Conservation (phyloP, 2,329 filamentous ascomycete genomes). For the Penicillium sp. region DNA sequence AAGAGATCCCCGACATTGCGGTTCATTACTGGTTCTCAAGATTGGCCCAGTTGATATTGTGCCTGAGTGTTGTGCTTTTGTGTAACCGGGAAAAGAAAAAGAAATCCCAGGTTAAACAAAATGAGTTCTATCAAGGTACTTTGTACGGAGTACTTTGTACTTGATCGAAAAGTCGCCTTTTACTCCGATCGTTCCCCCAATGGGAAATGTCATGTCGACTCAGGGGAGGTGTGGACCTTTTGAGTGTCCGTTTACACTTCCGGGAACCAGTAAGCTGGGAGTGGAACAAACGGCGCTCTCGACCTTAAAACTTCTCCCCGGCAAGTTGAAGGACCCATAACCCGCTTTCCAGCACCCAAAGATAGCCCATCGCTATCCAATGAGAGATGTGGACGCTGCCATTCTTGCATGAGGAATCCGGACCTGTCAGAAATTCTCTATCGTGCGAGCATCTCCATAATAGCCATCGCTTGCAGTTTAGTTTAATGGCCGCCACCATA, state of each 20-base stretch:
- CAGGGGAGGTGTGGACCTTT: constrained; percentile 4
- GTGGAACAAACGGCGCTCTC: background rate
- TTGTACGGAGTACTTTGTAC: no score
- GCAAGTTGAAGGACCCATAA: background rate
- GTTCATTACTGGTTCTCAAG: background rate
- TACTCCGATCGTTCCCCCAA: constrained; percentile 1
- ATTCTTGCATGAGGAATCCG: background rate
- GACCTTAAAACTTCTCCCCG: constrained; percentile 1
- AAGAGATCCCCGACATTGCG: background rate
- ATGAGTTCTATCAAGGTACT: background rate
- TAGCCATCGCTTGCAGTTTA: background rate
- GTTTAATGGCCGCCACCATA: background rate
- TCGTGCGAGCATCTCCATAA: background rate
- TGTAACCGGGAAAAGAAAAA: constrained; percentile 8
- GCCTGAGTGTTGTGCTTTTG: background rate
- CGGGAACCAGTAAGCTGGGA: background rate
- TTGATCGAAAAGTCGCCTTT: background rate
- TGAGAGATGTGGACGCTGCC: background rate
- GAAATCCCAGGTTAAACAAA: background rate
- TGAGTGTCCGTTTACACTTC: background rate
- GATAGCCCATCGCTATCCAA: background rate
- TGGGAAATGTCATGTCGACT: background rate
- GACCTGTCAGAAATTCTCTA: constrained; percentile 1
- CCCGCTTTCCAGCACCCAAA: background rate
- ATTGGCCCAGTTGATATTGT: background rate